Conservation (phyloP, 805 yeast species). For the Candida ortonii region DNA sequence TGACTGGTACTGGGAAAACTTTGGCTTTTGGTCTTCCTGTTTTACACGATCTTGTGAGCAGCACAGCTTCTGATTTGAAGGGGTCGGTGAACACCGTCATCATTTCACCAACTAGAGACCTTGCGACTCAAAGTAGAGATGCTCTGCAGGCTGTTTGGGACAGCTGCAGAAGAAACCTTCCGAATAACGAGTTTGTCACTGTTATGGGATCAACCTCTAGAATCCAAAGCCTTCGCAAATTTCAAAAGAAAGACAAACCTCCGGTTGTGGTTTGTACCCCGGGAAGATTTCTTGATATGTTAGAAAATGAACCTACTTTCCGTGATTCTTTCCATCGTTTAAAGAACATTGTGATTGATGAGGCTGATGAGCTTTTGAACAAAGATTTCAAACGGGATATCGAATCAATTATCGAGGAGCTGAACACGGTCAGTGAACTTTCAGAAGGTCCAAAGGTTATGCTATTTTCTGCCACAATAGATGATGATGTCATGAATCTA, state of each 20-base stretch:
- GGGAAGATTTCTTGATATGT: slow-evolving; percentile 70
- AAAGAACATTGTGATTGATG: slow-evolving; percentile 74
- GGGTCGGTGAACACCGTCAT: slow-evolving; percentile 57
- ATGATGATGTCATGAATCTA: slow-evolving; percentile 59
- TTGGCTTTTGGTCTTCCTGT: slow-evolving; percentile 84
- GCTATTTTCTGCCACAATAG: slow-evolving; percentile 87
- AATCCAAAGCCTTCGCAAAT: slow-evolving; percentile 20
- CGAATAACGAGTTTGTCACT: slow-evolving; percentile 40
- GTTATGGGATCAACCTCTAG: slow-evolving; percentile 68
- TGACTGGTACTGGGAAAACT: slow-evolving; percentile 95
- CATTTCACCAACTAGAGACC: slow-evolving; percentile 87
- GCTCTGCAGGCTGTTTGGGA: slow-evolving; percentile 52
- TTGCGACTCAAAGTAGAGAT: slow-evolving; percentile 76
- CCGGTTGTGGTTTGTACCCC: slow-evolving; percentile 85
- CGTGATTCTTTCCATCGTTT: slow-evolving; percentile 49
- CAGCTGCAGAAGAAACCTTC: slow-evolving; percentile 9
- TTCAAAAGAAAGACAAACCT: slow-evolving; percentile 36
- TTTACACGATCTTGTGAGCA: slow-evolving; percentile 48
- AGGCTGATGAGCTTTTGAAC: slow-evolving; percentile 85
- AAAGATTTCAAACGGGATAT: slow-evolving; percentile 74
- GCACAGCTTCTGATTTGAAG: slow-evolving; percentile 21
- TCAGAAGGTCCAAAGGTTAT: slow-evolving; percentile 56
- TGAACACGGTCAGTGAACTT: slow-evolving; percentile 33
- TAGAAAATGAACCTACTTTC: slow-evolving; percentile 45
- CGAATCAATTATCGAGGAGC: slow-evolving; percentile 48